phyloP scores from a whole-genome alignment of 2,329 filamentous ascomycete genomes.

The Metarhizium robertsii region DNA sequence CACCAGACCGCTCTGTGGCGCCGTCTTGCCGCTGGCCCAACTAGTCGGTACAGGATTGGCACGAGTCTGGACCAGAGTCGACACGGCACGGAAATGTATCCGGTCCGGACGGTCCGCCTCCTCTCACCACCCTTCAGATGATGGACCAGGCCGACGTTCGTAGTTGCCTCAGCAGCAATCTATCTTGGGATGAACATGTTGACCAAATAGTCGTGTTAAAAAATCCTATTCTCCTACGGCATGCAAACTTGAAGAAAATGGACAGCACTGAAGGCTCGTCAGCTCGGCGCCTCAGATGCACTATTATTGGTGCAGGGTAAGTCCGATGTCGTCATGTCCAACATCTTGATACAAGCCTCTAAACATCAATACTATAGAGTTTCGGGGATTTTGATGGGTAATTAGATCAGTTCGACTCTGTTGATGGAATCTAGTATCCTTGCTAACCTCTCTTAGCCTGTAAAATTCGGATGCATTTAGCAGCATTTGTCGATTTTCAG shows the following conservation, averaged over 20 bases:
- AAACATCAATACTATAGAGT: background rate
- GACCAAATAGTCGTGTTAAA: background rate
- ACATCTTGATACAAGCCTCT: background rate
- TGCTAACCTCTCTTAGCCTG: slow-evolving; percentile 6
- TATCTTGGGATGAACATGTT: too few relatives aligned
- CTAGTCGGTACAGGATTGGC: background rate
- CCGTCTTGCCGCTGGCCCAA: background rate
- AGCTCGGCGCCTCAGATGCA: slow-evolving; percentile 7
- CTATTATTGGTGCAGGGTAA: slow-evolving; percentile 13
- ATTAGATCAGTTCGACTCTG: background rate
- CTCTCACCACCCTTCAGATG: background rate
- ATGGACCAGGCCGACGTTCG: background rate
- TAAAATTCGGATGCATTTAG: slow-evolving; percentile 11
- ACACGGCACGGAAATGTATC: background rate
- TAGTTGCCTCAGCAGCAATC: background rate
- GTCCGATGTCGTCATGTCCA: background rate
- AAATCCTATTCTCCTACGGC: background rate
- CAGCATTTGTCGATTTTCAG: slow-evolving; percentile 11
- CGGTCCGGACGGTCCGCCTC: slow-evolving; percentile 1
- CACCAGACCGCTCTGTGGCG: background rate
- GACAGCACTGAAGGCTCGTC: background rate
- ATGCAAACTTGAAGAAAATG: background rate
- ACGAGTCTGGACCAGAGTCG: background rate
- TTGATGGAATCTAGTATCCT: background rate
- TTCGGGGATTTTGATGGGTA: background rate